Conservation (phyloP, 352 stramenopile species). For the Bremia lactucae region DNA sequence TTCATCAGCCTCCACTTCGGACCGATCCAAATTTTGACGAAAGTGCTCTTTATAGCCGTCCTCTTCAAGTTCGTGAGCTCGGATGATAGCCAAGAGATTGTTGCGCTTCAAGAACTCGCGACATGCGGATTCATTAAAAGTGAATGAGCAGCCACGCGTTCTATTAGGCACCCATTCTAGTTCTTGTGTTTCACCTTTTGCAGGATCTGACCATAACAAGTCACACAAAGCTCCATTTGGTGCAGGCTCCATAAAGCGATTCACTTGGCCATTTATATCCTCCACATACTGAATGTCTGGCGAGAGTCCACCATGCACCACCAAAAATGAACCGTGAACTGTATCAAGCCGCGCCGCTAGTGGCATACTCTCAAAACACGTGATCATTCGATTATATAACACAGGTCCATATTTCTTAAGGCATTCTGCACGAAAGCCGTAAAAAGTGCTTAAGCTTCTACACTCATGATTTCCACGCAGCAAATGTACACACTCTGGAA, state of each 20-base stretch:
- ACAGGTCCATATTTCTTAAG: conserved; percentile 63
- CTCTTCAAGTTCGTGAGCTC: conserved; percentile 73
- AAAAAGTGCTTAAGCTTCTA: conserved; percentile 98
- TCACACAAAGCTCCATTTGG: conserved; percentile 93
- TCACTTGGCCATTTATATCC: conserved; percentile 63
- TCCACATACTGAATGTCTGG: conserved; percentile 57
- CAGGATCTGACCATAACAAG: conserved; percentile 98
- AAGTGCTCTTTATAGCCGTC: conserved; percentile 72
- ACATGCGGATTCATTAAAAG: conserved; percentile 60
- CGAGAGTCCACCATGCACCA: conserved; percentile 65
- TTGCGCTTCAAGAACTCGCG: conserved; percentile 59
- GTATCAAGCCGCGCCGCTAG: conserved; percentile 57
- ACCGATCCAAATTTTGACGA: conserved; percentile 7
- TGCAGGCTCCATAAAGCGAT: conserved; percentile 73
- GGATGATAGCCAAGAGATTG: conserved; percentile 56
- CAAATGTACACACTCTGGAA: conserved; percentile 97
- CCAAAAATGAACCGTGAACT: conserved; percentile 45
- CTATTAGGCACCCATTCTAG: conserved; percentile 49
- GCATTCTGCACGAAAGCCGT: conserved; percentile 99
- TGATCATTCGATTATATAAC: conserved; percentile 73
- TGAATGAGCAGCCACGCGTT: conserved; percentile 70
- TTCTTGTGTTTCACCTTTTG: conserved; percentile 68
- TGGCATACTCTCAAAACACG: conserved; percentile 78
- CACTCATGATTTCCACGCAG: conserved; percentile 98
- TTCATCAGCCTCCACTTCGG: conserved; percentile 8